These are phyloP conservation scores for Melaleuca quinquenervia DNA, from an alignment of 345 rosid genomes.

Conservation along the genomic window DNA sequence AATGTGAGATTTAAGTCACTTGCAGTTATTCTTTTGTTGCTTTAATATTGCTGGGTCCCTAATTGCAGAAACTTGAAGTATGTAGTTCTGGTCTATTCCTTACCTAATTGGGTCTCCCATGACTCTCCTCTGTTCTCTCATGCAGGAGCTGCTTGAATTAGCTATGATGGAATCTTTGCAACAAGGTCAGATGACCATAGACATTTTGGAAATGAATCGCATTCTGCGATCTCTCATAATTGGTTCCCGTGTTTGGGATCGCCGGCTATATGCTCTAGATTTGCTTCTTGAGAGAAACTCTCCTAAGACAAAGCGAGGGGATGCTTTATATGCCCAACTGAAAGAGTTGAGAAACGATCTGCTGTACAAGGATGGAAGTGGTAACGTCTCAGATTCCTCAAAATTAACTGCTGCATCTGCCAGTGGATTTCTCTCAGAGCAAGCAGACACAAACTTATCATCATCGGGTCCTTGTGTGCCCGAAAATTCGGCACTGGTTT, in stretches of 20 bases:
- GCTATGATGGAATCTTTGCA: conserved; percentile 29
- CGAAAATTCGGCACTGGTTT: conserved; percentile 12
- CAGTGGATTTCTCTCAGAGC: conserved; percentile 14
- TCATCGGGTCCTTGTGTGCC: conserved; percentile 7
- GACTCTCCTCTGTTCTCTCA: not conserved
- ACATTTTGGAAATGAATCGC: conserved; percentile 72
- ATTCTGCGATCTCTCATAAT: conserved; percentile 59
- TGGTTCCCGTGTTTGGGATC: conserved; percentile 73
- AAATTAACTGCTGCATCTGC: conserved; percentile 16
- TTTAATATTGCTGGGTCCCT: not conserved
- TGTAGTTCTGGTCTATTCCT: not conserved
- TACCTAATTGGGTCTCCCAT: not conserved
- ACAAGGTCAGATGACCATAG: conserved; percentile 27
- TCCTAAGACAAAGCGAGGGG: conserved; percentile 21
- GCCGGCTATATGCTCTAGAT: conserved; percentile 55
- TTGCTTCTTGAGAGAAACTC: conserved; percentile 43
- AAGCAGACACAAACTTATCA: conserved; percentile 5
- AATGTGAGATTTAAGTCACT: conserved; percentile 30
- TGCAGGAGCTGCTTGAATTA: conserved; percentile 53
- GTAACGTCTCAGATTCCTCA: conserved; percentile 10
- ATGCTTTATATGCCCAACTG: conserved; percentile 12
- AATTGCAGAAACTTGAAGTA: not conserved
- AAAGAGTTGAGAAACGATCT: conserved; percentile 18
- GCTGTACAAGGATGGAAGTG: conserved; percentile 8
- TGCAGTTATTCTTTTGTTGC: not conserved